Evolutionary conservation across 257 asterid species (phyloP).

Genomic region (Craterostigma plantagineum): DNA sequence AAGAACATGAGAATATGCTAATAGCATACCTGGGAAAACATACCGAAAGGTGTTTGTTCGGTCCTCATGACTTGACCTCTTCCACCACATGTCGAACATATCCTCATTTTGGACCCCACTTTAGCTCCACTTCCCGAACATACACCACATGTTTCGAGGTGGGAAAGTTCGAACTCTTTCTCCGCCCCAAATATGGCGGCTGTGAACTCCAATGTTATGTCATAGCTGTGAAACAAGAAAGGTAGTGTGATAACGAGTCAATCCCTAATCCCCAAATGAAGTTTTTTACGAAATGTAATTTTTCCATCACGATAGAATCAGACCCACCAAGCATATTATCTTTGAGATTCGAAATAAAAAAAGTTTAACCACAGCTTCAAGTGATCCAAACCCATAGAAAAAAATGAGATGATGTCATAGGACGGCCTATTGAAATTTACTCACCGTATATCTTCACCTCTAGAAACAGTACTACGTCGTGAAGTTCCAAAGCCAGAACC

Average conservation of each 20-base stretch:
- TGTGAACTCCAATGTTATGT: slow-evolving; percentile 63
- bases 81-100: slow-evolving; percentile 97
- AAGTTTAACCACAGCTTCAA: too few relatives aligned
- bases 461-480: slow-evolving; percentile 65
- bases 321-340: too few relatives aligned
- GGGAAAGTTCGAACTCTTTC: slow-evolving; percentile 82
- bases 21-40: slow-evolving; percentile 71
- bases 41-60: slow-evolving; percentile 98
- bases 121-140: slow-evolving; percentile 96
- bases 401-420: slow-evolving; percentile 1
- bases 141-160: slow-evolving; percentile 82
- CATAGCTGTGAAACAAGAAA: slow-evolving; percentile 36
- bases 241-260: too few relatives aligned
- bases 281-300: slow-evolving; percentile 10
- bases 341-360: too few relatives aligned
- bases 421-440: slow-evolving; percentile 14
- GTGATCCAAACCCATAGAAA: too few relatives aligned
- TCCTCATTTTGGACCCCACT: slow-evolving; percentile 84
- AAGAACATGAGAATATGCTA: too few relatives aligned
- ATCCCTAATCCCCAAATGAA: too few relatives aligned
- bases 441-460: slow-evolving; percentile 98
- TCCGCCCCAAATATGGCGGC: slow-evolving; percentile 92
- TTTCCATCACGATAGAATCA: slow-evolving; percentile 10
- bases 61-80: slow-evolving; percentile 99
- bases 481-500: slow-evolving; percentile 62